Conservation (phyloP, 345 rosid species). For the Salix koriyanagi region DNA sequence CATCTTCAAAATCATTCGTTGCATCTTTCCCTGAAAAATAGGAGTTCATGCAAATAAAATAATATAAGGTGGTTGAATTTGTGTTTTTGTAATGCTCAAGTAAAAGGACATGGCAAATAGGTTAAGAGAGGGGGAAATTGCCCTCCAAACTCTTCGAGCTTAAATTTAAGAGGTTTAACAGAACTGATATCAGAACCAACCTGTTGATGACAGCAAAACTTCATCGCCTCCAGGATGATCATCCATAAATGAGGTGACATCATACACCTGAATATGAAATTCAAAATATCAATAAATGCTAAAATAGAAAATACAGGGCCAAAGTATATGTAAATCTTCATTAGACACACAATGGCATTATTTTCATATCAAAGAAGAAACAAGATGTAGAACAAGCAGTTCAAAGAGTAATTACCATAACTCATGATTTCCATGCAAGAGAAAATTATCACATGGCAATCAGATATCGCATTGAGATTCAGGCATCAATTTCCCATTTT, state of each 20-base stretch:
- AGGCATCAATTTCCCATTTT: neutral
- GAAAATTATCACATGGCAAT: neutral
- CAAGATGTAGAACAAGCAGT: neutral
- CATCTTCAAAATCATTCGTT: slow-evolving; percentile 86
- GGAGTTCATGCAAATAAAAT: neutral
- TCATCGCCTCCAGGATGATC: slow-evolving; percentile 99
- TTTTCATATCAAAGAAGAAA: neutral
- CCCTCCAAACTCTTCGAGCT: neutral
- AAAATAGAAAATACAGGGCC: neutral
- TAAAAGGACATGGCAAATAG: neutral
- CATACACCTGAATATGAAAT: slow-evolving; percentile 62
- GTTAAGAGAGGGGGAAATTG: neutral
- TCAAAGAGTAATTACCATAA: neutral
- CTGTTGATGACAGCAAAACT: slow-evolving; percentile 85
- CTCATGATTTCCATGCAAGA: neutral
- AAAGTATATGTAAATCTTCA: neutral
- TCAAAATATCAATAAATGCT: neutral
- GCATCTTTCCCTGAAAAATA: slow-evolving; percentile 73
- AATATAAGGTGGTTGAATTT: neutral
- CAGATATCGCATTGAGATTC: neutral
- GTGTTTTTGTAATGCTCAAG: neutral
- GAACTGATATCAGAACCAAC: slow-evolving; percentile 23
- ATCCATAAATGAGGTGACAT: slow-evolving; percentile 93
- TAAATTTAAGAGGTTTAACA: neutral
- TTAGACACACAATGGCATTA: neutral